Base-by-base conservation (phyloP, 108 stramenopile genomes). In the Aurantiochytrium sp. region DNA sequence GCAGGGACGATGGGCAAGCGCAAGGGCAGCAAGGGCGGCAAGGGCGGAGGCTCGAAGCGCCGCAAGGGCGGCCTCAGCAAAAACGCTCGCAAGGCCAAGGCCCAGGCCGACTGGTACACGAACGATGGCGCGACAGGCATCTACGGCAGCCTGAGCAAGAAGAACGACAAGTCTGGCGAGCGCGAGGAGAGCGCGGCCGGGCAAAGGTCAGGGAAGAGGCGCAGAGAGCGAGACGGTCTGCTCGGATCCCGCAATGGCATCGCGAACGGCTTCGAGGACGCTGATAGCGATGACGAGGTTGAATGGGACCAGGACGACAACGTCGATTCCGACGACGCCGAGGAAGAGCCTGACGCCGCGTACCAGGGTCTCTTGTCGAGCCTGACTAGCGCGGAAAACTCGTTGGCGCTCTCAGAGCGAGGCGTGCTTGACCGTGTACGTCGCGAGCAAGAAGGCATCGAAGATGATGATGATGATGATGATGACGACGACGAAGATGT, bases 101-200 rank as follows among this genome's bases (percentile, higher is more conserved):
- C 23, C 76, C 14, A 53, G 49, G 76, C 76, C 49, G 76, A 83
- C 28, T 83, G 76, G 76, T 83, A 83, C 76, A 83, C 76, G 23
- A 53, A 47, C 51, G 76, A 83, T 23, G 51, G 18, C 51, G 76
- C 76, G 12, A 28, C 51, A 23, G 76, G 49, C 49, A 47, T 83
- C 76, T 83, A 53, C 4, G 49, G 51, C 49, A 18, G 49, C 51
- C 45, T 53, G 19, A 28, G 49, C 49, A 83, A 83, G 49, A 83
- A 83, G 76, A 42, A 42, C 72, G 23, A 72, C 23, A 72, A 72
- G 72, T 16, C 16, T 42, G 35, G 35, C 35, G 35, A 35, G 35
- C 35, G 35, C 35, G 35, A 35, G 35, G 35, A 35, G 35, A 35
- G 35, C 2, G 35, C 35, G 35, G 35, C 35, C 35, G 35, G 35